Conservation (phyloP, 306 rosid species). For the Sechiopsis laciniata region DNA sequence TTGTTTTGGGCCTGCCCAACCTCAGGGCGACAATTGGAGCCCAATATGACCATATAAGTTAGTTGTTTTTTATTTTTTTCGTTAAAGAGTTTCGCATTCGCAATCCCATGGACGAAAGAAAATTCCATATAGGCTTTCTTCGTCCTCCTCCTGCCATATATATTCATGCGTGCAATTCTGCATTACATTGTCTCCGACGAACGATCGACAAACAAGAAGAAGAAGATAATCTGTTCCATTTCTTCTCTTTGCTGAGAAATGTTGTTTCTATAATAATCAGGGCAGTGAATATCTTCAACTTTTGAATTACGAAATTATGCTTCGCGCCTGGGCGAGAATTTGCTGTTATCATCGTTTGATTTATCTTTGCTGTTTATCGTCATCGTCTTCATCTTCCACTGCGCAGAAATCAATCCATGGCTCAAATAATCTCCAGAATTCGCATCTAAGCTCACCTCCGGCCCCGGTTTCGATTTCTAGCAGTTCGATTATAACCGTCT, state of each 20-base stretch:
- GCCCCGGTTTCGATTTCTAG: conserved; percentile 32
- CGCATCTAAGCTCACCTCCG: conserved; percentile 30
- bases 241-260: background rate
- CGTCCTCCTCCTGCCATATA: conserved; percentile 35
- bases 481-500: conserved; percentile 37
- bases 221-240: background rate
- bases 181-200: background rate
- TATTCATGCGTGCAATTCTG: conserved; percentile 13
- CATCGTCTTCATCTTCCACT: conserved; percentile 29
- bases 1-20: too few relatives aligned
- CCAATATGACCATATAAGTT: too few relatives aligned
- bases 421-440: conserved; percentile 22
- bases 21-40: too few relatives aligned
- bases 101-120: too few relatives aligned
- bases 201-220: conserved; percentile 2
- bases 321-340: conserved; percentile 43
- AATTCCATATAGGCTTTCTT: conserved; percentile 10
- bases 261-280: background rate
- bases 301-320: conserved; percentile 31
- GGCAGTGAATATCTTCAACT: background rate
- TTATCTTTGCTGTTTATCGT: conserved; percentile 25
- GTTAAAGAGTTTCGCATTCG: too few relatives aligned
- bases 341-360: conserved; percentile 41
- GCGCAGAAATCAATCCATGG: conserved; percentile 24
- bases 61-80: too few relatives aligned